These are phyloP conservation scores for Crithidia expoeki DNA, from an alignment of 208 protist genomes.

Conservation along the genomic window DNA sequence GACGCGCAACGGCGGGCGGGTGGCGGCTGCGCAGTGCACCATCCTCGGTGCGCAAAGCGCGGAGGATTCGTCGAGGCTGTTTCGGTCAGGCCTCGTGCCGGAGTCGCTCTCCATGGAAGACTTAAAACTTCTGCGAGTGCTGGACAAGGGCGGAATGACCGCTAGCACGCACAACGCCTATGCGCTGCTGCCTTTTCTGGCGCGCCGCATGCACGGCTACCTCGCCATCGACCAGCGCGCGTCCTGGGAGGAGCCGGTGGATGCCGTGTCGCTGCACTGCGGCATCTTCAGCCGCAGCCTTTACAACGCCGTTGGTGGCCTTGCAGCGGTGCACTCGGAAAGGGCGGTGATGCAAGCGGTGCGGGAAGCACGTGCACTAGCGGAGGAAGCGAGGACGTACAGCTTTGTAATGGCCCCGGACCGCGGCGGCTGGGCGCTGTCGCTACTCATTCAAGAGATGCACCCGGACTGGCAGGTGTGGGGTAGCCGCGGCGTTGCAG, in stretches of 20 bases:
- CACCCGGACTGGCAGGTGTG: constrained; percentile 41
- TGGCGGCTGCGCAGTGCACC: constrained; percentile 3
- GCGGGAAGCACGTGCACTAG: neutral
- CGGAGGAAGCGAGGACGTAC: no score
- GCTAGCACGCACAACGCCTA: constrained; percentile 1
- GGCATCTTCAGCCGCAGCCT: constrained; percentile 26
- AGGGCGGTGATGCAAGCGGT: neutral
- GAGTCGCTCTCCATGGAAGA: neutral
- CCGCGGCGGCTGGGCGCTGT: constrained; percentile 33
- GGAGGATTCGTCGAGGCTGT: neutral
- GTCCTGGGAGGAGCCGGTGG: constrained; percentile 28
- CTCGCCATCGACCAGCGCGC: constrained; percentile 30
- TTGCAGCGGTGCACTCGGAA: neutral
- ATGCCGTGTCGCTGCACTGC: constrained; percentile 38
- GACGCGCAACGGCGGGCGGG: constrained; percentile 36
- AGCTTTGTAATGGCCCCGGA: constrained; percentile 16
- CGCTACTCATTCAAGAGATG: constrained; percentile 24
- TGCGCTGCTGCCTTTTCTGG: constrained; percentile 25
- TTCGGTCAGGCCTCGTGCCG: neutral
- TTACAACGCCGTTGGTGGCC: constrained; percentile 37
- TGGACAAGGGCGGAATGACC: constrained; percentile 30
- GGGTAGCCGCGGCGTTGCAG: constrained; percentile 26
- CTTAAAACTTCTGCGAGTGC: neutral
- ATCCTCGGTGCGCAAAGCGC: neutral
- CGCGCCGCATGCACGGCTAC: constrained; percentile 26